phyloP scores from a whole-genome alignment of 2,329 filamentous ascomycete genomes.

The Teratosphaeria pseudoeucalypti region DNA sequence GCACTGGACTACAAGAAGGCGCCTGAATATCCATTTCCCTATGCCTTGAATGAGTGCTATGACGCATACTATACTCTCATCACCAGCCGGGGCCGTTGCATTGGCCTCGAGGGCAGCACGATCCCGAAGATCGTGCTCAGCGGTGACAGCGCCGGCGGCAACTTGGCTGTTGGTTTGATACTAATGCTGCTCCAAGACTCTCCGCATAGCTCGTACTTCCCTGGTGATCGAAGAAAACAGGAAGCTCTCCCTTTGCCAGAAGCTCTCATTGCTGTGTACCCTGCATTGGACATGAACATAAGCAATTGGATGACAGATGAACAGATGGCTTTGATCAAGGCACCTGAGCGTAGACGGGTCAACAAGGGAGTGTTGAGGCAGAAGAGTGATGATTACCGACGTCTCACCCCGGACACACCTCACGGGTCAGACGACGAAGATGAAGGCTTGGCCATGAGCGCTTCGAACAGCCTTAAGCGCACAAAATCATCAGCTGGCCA shows the following conservation, averaged over 20 bases:
- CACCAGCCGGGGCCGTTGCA: constrained; percentile 59
- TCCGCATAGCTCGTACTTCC: constrained; percentile 29
- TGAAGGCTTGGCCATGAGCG: constrained; percentile 19
- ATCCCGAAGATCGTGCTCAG: constrained; percentile 61
- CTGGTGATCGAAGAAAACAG: constrained; percentile 31
- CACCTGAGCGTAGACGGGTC: constrained; percentile 64
- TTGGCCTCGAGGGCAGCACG: constrained; percentile 59
- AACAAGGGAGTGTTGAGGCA: constrained; percentile 69
- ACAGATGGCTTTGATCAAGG: constrained; percentile 87
- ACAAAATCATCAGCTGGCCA: background rate
- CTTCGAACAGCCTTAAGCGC: background rate
- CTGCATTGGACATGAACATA: constrained; percentile 90
- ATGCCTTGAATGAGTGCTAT: constrained; percentile 77
- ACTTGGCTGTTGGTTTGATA: constrained; percentile 67
- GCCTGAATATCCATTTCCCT: constrained; percentile 74
- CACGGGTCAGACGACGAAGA: constrained; percentile 69
- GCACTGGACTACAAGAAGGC: constrained; percentile 88
- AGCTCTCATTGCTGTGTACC: constrained; percentile 78
- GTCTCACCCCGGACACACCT: constrained; percentile 69
- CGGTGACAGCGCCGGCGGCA: constrained; percentile 75
- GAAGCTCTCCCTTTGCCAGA: constrained; percentile 53
- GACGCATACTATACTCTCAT: constrained; percentile 72
- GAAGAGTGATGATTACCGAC: constrained; percentile 82
- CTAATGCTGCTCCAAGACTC: constrained; percentile 75
- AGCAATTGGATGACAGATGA: constrained; percentile 99